Evolutionary conservation across 2,329 filamentous ascomycete genomes (phyloP).

Genomic region (Monilinia vaccinii-corymbosi): DNA sequence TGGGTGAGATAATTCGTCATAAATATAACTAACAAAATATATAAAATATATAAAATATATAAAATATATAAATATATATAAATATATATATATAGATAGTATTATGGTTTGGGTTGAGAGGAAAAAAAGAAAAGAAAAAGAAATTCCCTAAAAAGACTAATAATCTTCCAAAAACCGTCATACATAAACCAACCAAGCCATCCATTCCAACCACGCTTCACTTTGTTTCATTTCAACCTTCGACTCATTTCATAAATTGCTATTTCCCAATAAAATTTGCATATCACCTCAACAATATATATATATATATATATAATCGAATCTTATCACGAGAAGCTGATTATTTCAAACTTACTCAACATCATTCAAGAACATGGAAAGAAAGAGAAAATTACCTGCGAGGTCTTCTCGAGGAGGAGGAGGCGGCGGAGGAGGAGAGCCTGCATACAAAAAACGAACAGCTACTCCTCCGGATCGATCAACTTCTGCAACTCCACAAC

Average conservation of each 20-base stretch:
- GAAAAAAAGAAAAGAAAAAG: too few relatives aligned
- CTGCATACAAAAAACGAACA: slow-evolving; percentile 49
- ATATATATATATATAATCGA: neutral
- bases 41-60: too few relatives aligned
- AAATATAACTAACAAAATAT: too few relatives aligned
- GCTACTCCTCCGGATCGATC: slow-evolving; percentile 46
- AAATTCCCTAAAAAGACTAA: too few relatives aligned
- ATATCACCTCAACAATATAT: neutral
- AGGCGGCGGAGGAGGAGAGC: slow-evolving; percentile 34
- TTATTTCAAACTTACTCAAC: neutral
- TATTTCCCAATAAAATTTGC: neutral
- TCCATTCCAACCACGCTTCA: neutral
- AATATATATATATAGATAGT: too few relatives aligned
- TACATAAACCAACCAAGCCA: neutral
- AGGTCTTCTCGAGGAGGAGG: slow-evolving; percentile 44
- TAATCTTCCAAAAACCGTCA: too few relatives aligned
- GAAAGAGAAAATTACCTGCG: slow-evolving; percentile 55
- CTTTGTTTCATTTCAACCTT: neutral
- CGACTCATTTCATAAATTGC: too few relatives aligned
- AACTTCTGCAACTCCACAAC: slow-evolving; percentile 29
- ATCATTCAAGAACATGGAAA: slow-evolving; percentile 43
- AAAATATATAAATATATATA: too few relatives aligned
- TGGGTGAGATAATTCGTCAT: too few relatives aligned
- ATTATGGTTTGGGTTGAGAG: too few relatives aligned
- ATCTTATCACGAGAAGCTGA: too few relatives aligned